Conservation (phyloP, 352 stramenopile species). For the Phytophthora multivora region DNA sequence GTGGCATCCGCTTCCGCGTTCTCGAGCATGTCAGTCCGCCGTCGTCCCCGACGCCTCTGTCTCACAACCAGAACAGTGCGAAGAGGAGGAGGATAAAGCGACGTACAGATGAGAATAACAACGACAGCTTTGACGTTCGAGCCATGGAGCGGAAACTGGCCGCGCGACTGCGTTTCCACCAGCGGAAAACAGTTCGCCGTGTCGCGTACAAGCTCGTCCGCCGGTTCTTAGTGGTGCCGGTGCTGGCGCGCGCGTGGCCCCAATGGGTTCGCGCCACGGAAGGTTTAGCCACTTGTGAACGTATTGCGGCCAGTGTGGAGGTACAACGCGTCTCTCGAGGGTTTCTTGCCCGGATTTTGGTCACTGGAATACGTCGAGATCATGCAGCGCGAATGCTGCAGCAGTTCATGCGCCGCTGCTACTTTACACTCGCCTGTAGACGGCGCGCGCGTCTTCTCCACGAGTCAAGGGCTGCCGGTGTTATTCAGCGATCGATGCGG, state of each 20-base stretch:
- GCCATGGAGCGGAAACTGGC: constrained; percentile 56
- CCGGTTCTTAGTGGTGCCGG: constrained; percentile 38
- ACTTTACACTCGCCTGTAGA: constrained; percentile 22
- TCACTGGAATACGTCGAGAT: constrained; percentile 24
- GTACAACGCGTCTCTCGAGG: constrained; percentile 50
- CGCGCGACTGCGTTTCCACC: constrained; percentile 44
- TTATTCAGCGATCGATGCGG: constrained; percentile 42
- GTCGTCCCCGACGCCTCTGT: constrained; percentile 1
- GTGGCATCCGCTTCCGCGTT: constrained; percentile 56
- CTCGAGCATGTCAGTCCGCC: constrained; percentile 52
- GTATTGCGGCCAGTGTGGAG: constrained; percentile 34
- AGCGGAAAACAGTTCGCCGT: constrained; percentile 29
- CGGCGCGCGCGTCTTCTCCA: constrained; percentile 14
- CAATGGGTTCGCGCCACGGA: constrained; percentile 30
- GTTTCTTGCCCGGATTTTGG: constrained; percentile 9
- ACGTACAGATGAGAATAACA: constrained; percentile 2
- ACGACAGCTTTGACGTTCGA: constrained; percentile 51
- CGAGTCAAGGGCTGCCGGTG: constrained; percentile 20
- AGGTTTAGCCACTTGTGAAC: constrained; percentile 25
- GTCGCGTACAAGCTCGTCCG: constrained; percentile 46
- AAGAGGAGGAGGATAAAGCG: constrained; percentile 17
- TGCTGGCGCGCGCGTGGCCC: constrained; percentile 39
- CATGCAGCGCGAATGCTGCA: constrained; percentile 36
- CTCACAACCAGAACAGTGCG: constrained; percentile 1
- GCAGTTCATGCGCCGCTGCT: constrained; percentile 37